phyloP scores from a whole-genome alignment of 2,329 filamentous ascomycete species.

The Fusarium pininemorale region DNA sequence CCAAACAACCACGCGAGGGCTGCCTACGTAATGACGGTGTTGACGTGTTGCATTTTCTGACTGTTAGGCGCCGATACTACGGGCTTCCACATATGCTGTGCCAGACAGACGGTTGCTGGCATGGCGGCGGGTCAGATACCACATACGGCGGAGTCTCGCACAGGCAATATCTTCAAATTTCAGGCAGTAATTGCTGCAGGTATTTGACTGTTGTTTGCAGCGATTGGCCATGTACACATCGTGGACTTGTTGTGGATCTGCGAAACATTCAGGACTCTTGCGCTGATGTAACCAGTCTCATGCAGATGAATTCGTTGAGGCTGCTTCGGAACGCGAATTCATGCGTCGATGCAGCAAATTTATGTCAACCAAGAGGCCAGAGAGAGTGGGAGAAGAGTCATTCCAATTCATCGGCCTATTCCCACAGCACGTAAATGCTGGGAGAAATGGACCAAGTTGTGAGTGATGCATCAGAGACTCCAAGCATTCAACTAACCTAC shows the following conservation, averaged over 20 bases:
- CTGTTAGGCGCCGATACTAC: fast-evolving
- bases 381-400: background rate
- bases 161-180: fast-evolving
- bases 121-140: background rate
- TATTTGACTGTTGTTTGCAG: background rate
- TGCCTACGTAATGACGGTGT: fast-evolving
- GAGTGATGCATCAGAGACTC: fast-evolving
- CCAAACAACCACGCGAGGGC: background rate
- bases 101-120: background rate
- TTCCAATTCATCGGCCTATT: background rate
- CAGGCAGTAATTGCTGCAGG: background rate
- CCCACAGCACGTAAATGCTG: fast-evolving
- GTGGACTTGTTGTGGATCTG: background rate
- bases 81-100: background rate
- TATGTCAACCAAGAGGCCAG: background rate
- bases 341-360: too few relatives aligned
- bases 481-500: background rate
- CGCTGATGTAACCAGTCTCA: background rate
- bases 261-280: background rate
- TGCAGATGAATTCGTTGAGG: background rate
- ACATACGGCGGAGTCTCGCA: background rate
- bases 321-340: too few relatives aligned
- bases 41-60: background rate
- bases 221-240: background rate
- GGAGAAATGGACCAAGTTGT: background rate